Evolutionary conservation across 805 yeast genomes (phyloP), one percentile per base, ranked within the genome.

Genomic region (Suhomyces kilbournensis): DNA sequence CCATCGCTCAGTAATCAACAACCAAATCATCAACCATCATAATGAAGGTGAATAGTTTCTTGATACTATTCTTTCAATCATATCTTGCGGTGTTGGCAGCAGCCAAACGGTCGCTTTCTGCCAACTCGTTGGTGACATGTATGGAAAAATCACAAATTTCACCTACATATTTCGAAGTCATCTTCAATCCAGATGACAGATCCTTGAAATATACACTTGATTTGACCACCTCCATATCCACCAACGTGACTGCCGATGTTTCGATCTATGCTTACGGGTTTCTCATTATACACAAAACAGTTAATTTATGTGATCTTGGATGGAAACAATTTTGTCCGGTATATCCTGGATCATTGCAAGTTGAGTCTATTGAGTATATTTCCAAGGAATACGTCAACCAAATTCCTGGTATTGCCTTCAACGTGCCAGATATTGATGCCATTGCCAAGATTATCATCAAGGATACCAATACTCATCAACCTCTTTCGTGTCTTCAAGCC

Each of bases 301-400:
- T 91, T 48, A 80, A 90, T 63, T 72, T 90, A 53, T 92, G 97
- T 73, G 52, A 56, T 28, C 69, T 81, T 49, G 81, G 81, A 30
- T 85, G 96, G 87, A 87, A 86, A 64, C 96, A 92, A 72, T 88
- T 92, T 65, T 92, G 97, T 70, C 97, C 97, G 1, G 67, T 92
- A 32, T 84, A 77, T 60, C 92, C 97, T 0, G 97, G 97, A 30
- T 71, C 82, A 39, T 80, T 92, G 63, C 89, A 88, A 60, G 79
- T 92, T 48, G 86, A 87, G 57, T 83, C 94, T 20, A 71, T 86
- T 52, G 80, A 83, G 66, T 82, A 88, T 56, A 76, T 85, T 40
- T 68, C 82, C 17, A 60, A 70, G 9, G 59, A 63, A 17, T 82
- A 84, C 57, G 81, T 78, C 25, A 65, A 73, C 34, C 68, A 74